Evolutionary conservation across 257 asterid species (phyloP).

Genomic region (Scutellaria minor): DNA sequence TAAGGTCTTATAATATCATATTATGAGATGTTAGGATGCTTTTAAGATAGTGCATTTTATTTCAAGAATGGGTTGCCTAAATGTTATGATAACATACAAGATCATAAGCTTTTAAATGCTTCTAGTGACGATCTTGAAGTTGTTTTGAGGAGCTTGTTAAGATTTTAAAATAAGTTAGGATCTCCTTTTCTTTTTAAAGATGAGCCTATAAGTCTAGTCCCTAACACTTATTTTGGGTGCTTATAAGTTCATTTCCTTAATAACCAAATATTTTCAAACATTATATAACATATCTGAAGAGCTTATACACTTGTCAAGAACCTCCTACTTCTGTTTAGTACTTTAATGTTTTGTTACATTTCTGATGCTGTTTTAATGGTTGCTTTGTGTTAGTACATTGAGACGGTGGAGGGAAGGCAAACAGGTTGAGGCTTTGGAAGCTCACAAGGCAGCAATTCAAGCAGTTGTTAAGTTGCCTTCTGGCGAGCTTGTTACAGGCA

Average conservation of each 20-base stretch:
- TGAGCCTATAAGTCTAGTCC: background rate
- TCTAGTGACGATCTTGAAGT: background rate
- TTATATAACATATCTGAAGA: conserved; percentile 7
- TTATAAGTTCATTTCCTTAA: no score
- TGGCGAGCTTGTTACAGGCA: conserved; percentile 93
- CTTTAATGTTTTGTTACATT: conserved; percentile 13
- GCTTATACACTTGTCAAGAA: background rate
- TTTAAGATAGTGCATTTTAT: no score
- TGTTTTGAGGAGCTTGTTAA: conserved; percentile 9
- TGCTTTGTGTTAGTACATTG: conserved; percentile 58
- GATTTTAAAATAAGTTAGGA: background rate
- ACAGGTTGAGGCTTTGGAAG: conserved; percentile 81
- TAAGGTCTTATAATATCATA: no score
- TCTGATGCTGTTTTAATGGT: conserved; percentile 31
- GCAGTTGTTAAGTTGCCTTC: conserved; percentile 82
- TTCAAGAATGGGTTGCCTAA: no score
- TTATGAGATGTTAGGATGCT: no score
- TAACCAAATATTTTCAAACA: background rate
- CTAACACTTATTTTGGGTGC: background rate
- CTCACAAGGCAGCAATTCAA: conserved; percentile 84
- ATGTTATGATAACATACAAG: background rate
- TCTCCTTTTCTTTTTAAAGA: background rate
- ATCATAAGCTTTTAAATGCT: background rate
- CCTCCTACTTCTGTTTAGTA: background rate
- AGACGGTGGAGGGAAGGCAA: conserved; percentile 93